A percentile compares a stretch with the other conserved stretches of the same genome.
Evolutionary conservation across 2,329 filamentous ascomycete genomes (phyloP).

Genomic region (Tolypocladium amazonense): DNA sequence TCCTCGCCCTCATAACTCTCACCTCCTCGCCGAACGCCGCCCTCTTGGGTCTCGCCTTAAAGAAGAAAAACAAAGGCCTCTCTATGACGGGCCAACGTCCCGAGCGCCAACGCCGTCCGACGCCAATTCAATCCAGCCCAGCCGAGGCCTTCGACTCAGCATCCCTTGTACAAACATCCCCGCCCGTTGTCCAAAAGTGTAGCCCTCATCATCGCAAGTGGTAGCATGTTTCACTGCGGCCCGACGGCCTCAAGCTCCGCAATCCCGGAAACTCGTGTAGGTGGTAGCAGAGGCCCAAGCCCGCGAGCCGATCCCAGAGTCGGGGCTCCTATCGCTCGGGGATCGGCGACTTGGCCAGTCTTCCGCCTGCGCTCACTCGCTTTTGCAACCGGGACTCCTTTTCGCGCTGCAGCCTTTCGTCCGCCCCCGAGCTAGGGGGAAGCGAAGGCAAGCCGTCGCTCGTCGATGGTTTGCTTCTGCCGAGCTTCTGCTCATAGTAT

Average conservation of each 20-base stretch:
- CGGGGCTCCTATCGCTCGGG: constrained; percentile 45
- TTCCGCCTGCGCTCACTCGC: constrained; percentile 65
- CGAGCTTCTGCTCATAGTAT: constrained; percentile 72
- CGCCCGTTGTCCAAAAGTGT: constrained; percentile 2
- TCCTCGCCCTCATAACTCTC: background rate
- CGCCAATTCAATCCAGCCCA: background rate
- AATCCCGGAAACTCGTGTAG: constrained; percentile 18
- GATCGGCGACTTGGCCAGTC: constrained; percentile 56
- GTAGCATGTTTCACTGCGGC: constrained; percentile 6
- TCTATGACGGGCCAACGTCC: background rate
- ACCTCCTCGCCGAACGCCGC: background rate
- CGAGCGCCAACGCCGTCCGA: background rate
- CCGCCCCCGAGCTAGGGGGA: constrained; percentile 32
- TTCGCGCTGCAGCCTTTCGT: constrained; percentile 47
- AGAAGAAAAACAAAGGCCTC: background rate
- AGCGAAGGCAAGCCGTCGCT: constrained; percentile 52
- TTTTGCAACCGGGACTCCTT: constrained; percentile 65
- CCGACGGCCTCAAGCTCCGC: constrained; percentile 10
- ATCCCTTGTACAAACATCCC: background rate
- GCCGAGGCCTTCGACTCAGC: background rate
- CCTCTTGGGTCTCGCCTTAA: background rate
- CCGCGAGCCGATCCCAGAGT: constrained; percentile 27
- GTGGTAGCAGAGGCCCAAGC: constrained; percentile 25
- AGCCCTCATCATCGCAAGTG: constrained; percentile 3
- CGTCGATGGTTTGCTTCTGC: constrained; percentile 32